phyloP scores from a whole-genome alignment of 192 early-diverging fungal species.

The Mortierella antarctica region DNA sequence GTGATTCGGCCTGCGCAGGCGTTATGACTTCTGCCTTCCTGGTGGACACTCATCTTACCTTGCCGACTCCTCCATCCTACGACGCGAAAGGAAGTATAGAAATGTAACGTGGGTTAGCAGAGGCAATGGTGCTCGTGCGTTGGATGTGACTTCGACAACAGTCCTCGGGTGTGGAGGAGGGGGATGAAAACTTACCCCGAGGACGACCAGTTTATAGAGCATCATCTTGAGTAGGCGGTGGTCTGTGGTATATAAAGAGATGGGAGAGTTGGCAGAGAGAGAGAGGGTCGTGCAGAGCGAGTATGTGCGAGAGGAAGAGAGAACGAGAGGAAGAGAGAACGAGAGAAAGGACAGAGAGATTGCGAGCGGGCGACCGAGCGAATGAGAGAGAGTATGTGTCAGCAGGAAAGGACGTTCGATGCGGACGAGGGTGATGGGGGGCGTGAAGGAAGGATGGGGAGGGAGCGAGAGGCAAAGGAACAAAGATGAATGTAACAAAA shows the following conservation, averaged over 20 bases:
- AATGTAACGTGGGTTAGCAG: not conserved
- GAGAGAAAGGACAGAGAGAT: not conserved
- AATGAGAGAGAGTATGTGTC: not conserved
- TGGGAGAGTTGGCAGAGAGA: not conserved
- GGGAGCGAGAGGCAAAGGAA: not conserved
- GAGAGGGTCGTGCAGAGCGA: not conserved
- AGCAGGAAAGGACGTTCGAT: not conserved
- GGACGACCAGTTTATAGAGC: constrained; percentile 56
- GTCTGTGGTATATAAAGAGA: constrained; percentile 16
- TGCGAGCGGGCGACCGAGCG: not conserved
- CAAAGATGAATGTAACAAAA: not conserved
- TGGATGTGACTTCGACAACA: not conserved
- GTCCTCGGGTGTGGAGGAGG: too few relatives aligned
- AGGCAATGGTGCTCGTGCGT: not conserved
- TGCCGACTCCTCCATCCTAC: constrained; percentile 57
- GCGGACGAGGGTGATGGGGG: not conserved
- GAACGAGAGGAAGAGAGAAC: not conserved
- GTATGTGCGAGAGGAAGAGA: not conserved
- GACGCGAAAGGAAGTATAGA: not conserved
- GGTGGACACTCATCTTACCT: constrained; percentile 29
- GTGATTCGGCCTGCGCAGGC: not conserved
- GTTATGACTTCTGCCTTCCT: too few relatives aligned
- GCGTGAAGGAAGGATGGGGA: not conserved
- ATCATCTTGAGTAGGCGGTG: constrained; percentile 37
- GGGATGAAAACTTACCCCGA: constrained; percentile 41